These are phyloP conservation scores for Plectosphaerella sp. DNA, from an alignment of 2,329 filamentous ascomycete species.

Conservation along the genomic window DNA sequence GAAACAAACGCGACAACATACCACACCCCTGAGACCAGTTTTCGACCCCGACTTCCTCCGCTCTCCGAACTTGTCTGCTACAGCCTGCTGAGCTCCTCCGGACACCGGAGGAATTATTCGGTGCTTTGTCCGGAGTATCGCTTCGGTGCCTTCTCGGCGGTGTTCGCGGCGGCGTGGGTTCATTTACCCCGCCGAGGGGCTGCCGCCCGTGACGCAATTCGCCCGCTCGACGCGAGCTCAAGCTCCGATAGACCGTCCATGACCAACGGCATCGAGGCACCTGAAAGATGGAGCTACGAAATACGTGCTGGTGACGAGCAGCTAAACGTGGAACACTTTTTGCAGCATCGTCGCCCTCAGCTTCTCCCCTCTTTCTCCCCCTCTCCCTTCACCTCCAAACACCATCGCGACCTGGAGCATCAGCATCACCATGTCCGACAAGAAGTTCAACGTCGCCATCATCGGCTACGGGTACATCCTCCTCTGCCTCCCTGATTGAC, in stretches of 20 bases:
- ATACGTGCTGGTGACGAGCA: not conserved
- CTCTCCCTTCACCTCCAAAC: not conserved
- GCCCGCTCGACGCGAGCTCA: not conserved
- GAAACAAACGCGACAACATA: no score
- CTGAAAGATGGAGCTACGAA: not conserved
- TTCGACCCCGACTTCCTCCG: no score
- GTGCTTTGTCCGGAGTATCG: no score
- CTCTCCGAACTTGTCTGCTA: no score
- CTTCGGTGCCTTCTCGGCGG: not conserved
- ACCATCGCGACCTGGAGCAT: not conserved
- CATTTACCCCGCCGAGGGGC: not conserved
- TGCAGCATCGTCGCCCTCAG: not conserved
- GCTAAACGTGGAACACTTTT: not conserved
- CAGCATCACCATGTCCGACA: slow-evolving; percentile 13
- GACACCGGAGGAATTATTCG: no score
- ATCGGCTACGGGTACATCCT: slow-evolving; percentile 46
- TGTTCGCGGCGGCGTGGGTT: not conserved
- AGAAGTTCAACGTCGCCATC: slow-evolving; percentile 44
- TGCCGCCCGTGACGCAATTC: not conserved
- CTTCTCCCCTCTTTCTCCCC: not conserved
- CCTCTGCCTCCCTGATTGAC: slow-evolving; percentile 1
- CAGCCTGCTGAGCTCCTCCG: no score
- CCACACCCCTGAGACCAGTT: no score
- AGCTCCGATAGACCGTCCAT: not conserved
- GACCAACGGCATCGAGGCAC: no score